Percentiles rank a stretch among this genome's conserved stretches.
Evolutionary conservation across 129 eudicot genomes (phyloP).

Genomic region (Flaveria linearis): DNA sequence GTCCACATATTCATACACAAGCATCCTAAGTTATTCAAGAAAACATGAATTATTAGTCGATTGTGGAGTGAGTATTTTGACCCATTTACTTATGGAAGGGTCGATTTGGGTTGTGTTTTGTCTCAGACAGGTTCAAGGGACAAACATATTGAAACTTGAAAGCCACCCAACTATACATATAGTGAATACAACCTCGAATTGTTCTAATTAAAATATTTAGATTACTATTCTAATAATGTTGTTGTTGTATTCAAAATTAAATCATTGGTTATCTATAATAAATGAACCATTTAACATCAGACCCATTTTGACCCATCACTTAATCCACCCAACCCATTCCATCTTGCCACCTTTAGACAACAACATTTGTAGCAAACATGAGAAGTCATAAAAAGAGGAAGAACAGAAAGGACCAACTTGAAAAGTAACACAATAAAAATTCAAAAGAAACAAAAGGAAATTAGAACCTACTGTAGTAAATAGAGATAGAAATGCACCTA

Average conservation of each 20-base stretch:
- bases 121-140: background rate
- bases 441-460: conserved; percentile 3
- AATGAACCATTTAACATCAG: background rate
- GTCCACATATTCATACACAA: conserved; percentile 93
- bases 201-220: background rate
- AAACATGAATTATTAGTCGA: background rate
- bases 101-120: background rate
- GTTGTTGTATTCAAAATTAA: background rate
- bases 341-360: conserved; percentile 18
- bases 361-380: background rate
- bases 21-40: conserved; percentile 57
- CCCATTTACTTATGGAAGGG: background rate
- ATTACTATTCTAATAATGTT: background rate
- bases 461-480: background rate
- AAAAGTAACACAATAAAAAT: background rate
- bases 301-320: background rate
- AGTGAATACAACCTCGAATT: background rate
- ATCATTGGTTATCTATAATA: background rate
- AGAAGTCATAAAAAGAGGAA: background rate
- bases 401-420: background rate
- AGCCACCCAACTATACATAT: background rate
- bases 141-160: background rate
- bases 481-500: conserved; percentile 47
- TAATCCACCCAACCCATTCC: background rate
- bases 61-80: background rate